Conservation (phyloP, 148 eudicot species). For the Rhododendron molle region DNA sequence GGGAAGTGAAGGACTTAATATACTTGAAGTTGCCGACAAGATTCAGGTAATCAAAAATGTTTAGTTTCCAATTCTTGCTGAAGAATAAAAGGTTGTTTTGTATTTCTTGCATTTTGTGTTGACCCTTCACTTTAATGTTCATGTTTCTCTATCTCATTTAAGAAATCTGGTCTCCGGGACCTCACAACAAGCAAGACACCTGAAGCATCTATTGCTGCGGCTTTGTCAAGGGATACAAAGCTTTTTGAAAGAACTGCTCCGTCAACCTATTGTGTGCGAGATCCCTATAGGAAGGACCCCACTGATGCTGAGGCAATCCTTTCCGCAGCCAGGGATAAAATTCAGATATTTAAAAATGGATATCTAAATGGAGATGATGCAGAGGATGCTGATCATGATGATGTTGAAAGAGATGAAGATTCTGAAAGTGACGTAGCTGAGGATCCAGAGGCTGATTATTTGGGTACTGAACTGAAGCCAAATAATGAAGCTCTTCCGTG, state of each 20-base stretch:
- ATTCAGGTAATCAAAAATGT: conserved; percentile 57
- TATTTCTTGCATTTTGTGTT: conserved; percentile 9
- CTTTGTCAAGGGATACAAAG: conserved; percentile 87
- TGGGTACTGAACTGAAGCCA: conserved; percentile 39
- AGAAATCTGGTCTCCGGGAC: conserved; percentile 95
- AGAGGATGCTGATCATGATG: conserved; percentile 69
- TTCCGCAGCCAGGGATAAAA: conserved; percentile 67
- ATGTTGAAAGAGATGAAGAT: conserved; percentile 74
- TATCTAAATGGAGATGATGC: conserved; percentile 58
- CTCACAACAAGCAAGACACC: conserved; percentile 96
- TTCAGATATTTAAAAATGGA: conserved; percentile 56
- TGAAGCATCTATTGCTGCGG: conserved; percentile 95
- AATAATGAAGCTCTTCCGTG: conserved; percentile 28
- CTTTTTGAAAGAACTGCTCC: conserved; percentile 97
- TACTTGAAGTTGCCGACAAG: conserved; percentile 86
- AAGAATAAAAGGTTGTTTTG: not conserved
- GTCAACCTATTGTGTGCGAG: conserved; percentile 80
- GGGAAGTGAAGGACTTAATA: conserved; percentile 72
- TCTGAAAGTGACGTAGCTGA: conserved; percentile 86
- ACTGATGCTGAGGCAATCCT: conserved; percentile 63
- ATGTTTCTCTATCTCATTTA: not conserved
- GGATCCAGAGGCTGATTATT: conserved; percentile 77
- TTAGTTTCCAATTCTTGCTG: not conserved
- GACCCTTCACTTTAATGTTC: not conserved
- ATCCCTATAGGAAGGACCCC: conserved; percentile 82